Evolutionary conservation across 2,329 filamentous ascomycete genomes (phyloP).

Genomic region (Botrytis cinerea): DNA sequence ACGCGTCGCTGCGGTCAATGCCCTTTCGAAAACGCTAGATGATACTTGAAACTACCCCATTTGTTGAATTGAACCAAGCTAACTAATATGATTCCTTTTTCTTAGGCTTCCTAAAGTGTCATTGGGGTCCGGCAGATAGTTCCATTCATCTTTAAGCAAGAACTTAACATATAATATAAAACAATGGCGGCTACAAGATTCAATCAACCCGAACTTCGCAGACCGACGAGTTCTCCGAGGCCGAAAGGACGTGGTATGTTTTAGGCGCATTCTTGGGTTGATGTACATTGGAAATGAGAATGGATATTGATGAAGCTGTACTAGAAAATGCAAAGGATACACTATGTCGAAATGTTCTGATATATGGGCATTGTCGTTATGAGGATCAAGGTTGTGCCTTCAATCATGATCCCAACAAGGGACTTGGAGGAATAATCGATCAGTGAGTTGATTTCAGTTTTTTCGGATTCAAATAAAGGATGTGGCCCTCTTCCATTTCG

Average conservation of each 20-base stretch:
- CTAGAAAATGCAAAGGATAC: constrained; percentile 81
- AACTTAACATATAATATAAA: constrained; percentile 23
- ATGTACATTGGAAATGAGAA: constrained; percentile 4
- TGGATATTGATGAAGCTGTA: constrained; percentile 31
- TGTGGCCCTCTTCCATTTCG: background rate
- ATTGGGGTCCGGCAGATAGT: constrained; percentile 41
- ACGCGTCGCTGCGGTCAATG: background rate
- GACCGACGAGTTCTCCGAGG: constrained; percentile 55
- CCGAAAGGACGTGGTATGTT: constrained; percentile 57
- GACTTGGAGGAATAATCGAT: constrained; percentile 50
- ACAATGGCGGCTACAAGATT: constrained; percentile 41
- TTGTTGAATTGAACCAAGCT: constrained; percentile 26
- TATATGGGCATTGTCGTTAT: constrained; percentile 91
- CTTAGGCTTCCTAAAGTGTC: constrained; percentile 38
- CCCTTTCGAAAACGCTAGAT: background rate
- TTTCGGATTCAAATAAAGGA: background rate
- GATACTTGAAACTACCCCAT: background rate
- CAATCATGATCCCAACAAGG: constrained; percentile 77
- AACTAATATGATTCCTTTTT: constrained; percentile 27
- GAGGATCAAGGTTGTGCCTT: constrained; percentile 88
- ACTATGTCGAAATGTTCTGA: constrained; percentile 86
- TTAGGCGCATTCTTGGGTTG: constrained; percentile 4
- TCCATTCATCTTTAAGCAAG: constrained; percentile 26
- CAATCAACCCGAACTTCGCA: constrained; percentile 40
- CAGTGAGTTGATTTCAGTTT: constrained; percentile 46